phyloP scores from a whole-genome alignment of 257 asterid species.

The Plantago major region DNA sequence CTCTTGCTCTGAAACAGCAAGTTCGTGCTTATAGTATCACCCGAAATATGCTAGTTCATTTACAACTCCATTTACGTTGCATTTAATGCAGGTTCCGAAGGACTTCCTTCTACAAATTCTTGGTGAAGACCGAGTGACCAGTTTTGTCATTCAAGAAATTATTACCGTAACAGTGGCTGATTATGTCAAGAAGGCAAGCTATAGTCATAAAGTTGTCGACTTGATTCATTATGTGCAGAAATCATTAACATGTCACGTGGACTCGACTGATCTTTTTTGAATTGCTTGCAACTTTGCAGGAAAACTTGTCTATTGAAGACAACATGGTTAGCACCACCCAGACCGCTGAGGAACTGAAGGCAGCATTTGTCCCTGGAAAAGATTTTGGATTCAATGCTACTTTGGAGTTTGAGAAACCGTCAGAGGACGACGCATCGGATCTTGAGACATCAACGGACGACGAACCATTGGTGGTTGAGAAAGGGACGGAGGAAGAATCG shows the following conservation, averaged over 20 bases:
- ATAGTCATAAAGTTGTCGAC: background rate
- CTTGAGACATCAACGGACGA: conserved; percentile 24
- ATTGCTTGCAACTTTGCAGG: conserved; percentile 31
- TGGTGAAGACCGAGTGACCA: conserved; percentile 70
- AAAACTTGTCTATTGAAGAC: conserved; percentile 62
- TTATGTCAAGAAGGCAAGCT: conserved; percentile 64
- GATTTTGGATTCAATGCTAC: conserved; percentile 73
- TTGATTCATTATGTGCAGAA: background rate
- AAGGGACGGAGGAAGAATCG: conserved; percentile 26
- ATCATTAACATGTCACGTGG: too few species aligned
- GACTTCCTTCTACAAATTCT: conserved; percentile 66
- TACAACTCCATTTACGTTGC: background rate
- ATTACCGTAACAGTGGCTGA: conserved; percentile 58
- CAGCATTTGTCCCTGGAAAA: conserved; percentile 53
- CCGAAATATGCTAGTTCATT: too few species aligned
- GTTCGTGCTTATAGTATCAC: too few species aligned
- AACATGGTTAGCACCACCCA: conserved; percentile 64
- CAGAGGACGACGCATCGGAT: conserved; percentile 17
- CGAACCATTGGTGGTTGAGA: conserved; percentile 22
- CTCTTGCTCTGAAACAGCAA: too few species aligned
- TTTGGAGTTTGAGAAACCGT: conserved; percentile 47
- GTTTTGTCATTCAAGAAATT: conserved; percentile 67
- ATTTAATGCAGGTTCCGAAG: conserved; percentile 57
- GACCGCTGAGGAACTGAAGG: conserved; percentile 64
- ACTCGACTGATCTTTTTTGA: conserved; percentile 10